Evolutionary conservation across 2,329 filamentous ascomycete genomes (phyloP).

Genomic region (Aspergillus phoenicis): DNA sequence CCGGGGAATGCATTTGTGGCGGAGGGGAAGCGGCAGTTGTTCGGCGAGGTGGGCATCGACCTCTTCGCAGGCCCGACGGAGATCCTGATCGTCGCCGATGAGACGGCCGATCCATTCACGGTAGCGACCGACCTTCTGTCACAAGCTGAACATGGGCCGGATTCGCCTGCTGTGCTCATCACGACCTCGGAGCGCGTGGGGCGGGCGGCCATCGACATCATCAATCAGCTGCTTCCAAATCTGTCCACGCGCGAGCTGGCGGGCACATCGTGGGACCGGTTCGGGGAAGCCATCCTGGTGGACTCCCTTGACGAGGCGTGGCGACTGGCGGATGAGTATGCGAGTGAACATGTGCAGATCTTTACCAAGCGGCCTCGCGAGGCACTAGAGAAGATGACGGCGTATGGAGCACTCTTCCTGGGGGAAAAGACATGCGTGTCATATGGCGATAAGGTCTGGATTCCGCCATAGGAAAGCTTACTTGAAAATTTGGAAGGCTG

Average conservation of each 20-base stretch:
- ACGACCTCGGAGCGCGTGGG: constrained; percentile 50
- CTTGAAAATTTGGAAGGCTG: too few relatives aligned
- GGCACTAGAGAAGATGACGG: constrained; percentile 54
- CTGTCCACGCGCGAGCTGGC: constrained; percentile 51
- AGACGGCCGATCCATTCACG: constrained; percentile 49
- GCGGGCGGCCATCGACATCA: constrained; percentile 39
- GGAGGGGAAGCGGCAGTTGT: constrained; percentile 57
- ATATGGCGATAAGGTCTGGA: constrained; percentile 55
- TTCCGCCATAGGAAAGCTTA: background rate
- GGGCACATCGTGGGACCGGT: constrained; percentile 47
- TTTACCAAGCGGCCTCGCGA: constrained; percentile 51
- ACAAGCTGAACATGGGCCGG: constrained; percentile 57
- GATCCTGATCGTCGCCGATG: constrained; percentile 54
- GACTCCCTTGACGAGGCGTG: constrained; percentile 49
- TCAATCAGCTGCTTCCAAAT: constrained; percentile 44
- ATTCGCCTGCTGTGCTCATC: constrained; percentile 55
- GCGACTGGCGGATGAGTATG: constrained; percentile 51
- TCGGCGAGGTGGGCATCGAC: constrained; percentile 58
- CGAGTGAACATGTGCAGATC: constrained; percentile 57
- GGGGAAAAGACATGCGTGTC: constrained; percentile 57
- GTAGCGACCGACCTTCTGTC: constrained; percentile 52
- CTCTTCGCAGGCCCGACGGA: constrained; percentile 58
- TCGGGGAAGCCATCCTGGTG: constrained; percentile 52
- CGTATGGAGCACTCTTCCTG: constrained; percentile 56
- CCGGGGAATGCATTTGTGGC: constrained; percentile 60